These are phyloP conservation scores for Plantago elongata DNA, from an alignment of 257 asterid genomes.

Conservation along the genomic window DNA sequence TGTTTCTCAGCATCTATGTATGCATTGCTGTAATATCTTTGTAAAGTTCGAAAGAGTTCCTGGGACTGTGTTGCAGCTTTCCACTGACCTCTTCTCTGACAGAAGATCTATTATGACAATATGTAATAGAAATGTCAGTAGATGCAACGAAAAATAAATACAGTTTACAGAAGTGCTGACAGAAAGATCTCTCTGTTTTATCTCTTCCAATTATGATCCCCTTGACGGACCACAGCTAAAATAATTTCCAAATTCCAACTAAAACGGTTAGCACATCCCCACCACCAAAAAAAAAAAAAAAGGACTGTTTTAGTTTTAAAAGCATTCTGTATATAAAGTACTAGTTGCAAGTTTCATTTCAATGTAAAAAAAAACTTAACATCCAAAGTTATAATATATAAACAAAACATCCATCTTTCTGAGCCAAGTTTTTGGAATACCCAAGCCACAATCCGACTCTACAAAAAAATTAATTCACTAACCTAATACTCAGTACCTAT, in stretches of 20 bases:
- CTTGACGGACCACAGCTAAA: background rate
- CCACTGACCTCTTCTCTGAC: slow-evolving; percentile 97
- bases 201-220: background rate
- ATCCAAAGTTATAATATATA: too few relatives aligned
- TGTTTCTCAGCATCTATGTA: slow-evolving; percentile 92
- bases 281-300: too few relatives aligned
- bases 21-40: slow-evolving; percentile 90
- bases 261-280: background rate
- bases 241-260: background rate
- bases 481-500: too few relatives aligned
- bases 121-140: slow-evolving; percentile 11
- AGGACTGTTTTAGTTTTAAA: too few relatives aligned
- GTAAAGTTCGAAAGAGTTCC: slow-evolving; percentile 94
- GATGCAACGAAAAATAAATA: slow-evolving; percentile 14
- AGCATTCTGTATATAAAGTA: too few relatives aligned
- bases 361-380: too few relatives aligned
- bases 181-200: background rate
- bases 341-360: too few relatives aligned
- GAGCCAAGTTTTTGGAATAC: too few relatives aligned
- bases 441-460: too few relatives aligned
- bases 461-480: too few relatives aligned
- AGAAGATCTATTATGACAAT: slow-evolving; percentile 66
- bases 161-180: slow-evolving; percentile 1
- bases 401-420: too few relatives aligned
- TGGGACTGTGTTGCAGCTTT: slow-evolving; percentile 96